Evolutionary conservation across 129 eudicot genomes (phyloP).

Genomic region (Helianthus annuus): DNA sequence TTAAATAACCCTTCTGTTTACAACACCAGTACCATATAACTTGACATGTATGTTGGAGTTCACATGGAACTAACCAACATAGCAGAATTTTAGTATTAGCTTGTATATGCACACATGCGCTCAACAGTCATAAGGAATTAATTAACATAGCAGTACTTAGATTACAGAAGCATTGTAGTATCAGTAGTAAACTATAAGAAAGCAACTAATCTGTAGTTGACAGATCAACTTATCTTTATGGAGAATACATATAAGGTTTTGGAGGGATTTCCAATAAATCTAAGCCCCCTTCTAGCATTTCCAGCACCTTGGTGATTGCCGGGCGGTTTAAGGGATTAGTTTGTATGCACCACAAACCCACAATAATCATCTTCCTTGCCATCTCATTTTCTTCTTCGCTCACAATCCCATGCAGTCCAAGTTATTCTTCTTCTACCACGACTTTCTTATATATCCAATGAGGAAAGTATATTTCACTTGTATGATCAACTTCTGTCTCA

Average conservation of each 20-base stretch:
- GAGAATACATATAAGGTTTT: conserved; percentile 34
- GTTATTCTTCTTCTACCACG: conserved; percentile 26
- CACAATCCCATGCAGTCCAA: conserved; percentile 16
- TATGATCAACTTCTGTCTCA: conserved; percentile 15
- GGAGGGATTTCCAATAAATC: conserved; percentile 42
- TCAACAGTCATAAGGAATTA: not conserved
- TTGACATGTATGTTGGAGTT: too few relatives aligned
- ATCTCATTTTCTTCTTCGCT: conserved; percentile 25
- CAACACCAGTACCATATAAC: too few relatives aligned
- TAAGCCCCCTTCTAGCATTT: conserved; percentile 49
- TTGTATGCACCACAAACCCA: conserved; percentile 59
- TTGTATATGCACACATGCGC: not conserved
- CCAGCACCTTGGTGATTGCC: conserved; percentile 39
- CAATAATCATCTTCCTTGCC: conserved; percentile 45
- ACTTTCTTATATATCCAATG: conserved; percentile 44
- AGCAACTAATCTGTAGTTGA: not conserved
- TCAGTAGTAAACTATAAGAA: not conserved
- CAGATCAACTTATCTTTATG: conserved; percentile 7
- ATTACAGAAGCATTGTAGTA: not conserved
- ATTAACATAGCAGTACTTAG: not conserved
- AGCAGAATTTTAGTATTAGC: not conserved
- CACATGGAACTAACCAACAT: too few relatives aligned
- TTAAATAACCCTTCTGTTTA: too few relatives aligned
- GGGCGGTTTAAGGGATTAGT: conserved; percentile 43
- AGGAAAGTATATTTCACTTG: conserved; percentile 52